A percentile compares a stretch with the other conserved stretches of the same genome.
Evolutionary conservation across 23 red algal genomes (phyloP).

Genomic region (Gracilaria domingensis): DNA sequence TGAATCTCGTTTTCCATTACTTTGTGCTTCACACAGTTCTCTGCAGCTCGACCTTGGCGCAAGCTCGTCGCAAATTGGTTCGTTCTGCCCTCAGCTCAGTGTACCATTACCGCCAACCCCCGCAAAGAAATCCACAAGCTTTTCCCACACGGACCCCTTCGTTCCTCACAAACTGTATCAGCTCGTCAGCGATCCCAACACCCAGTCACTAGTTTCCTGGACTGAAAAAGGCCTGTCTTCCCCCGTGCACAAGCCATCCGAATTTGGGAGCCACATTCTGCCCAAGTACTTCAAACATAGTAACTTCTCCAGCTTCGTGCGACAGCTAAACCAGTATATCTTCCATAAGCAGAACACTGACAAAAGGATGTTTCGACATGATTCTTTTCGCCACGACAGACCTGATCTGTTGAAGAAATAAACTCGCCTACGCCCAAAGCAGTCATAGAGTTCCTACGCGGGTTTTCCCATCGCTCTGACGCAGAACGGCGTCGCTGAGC

Average conservation of each 20-base stretch:
- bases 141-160: constrained; percentile 59
- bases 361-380: constrained; percentile 91
- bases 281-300: constrained; percentile 97
- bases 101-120: constrained; percentile 5
- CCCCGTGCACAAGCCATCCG: constrained; percentile 91
- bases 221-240: constrained; percentile 63
- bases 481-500: constrained; percentile 78
- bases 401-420: constrained; percentile 82
- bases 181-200: constrained; percentile 90
- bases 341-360: constrained; percentile 97
- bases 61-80: neutral
- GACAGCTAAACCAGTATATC: constrained; percentile 99
- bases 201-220: constrained; percentile 84
- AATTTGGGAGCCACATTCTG: constrained; percentile 92
- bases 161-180: constrained; percentile 93
- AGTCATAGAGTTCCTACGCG: neutral
- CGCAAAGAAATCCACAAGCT: neutral
- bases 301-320: constrained; percentile 93
- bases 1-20: neutral
- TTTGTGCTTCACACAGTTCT: neutral
- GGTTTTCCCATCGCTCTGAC: constrained; percentile 14
- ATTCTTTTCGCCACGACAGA: constrained; percentile 81
- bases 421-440: constrained; percentile 75
- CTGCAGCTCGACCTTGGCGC: neutral
- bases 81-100: neutral